phyloP scores from a whole-genome alignment of 2,329 filamentous ascomycete genomes.

The Curvularia spicifera region DNA sequence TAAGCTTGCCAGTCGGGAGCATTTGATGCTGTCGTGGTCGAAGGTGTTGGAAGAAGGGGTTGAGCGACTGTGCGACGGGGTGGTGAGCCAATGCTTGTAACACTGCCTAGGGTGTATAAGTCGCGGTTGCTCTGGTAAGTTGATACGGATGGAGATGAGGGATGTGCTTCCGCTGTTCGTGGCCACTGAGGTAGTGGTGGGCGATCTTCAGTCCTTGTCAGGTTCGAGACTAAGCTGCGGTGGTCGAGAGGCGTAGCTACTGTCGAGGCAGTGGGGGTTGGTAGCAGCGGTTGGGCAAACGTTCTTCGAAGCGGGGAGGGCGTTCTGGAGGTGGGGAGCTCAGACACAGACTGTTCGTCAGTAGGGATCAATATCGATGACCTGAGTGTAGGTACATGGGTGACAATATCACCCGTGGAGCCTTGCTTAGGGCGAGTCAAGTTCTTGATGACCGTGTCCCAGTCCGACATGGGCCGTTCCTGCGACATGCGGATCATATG shows the following conservation, averaged over 20 bases:
- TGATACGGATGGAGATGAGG: conserved; percentile 41
- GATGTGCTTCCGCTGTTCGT: conserved; percentile 38
- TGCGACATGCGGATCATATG: conserved; percentile 49
- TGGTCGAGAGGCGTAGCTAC: conserved; percentile 32
- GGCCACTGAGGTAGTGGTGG: conserved; percentile 28
- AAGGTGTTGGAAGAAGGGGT: conserved; percentile 39
- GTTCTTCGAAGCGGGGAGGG: conserved; percentile 30
- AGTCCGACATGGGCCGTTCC: conserved; percentile 51
- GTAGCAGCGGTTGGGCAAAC: conserved; percentile 41
- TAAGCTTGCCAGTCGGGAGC: conserved; percentile 26
- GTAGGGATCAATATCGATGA: conserved; percentile 24
- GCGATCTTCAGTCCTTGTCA: conserved; percentile 35
- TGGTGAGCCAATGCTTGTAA: conserved; percentile 14
- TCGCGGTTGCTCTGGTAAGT: conserved; percentile 35
- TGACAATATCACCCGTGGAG: conserved; percentile 35
- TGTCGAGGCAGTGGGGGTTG: conserved; percentile 41
- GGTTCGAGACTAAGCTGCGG: conserved; percentile 30
- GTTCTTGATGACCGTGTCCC: conserved; percentile 45
- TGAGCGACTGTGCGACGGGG: conserved; percentile 33
- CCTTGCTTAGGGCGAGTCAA: conserved; percentile 31
- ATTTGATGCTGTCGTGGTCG: conserved; percentile 37
- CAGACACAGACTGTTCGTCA: conserved; percentile 26
- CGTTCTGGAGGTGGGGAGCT: conserved; percentile 26
- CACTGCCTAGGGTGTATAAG: conserved; percentile 10
- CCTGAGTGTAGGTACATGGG: conserved; percentile 39